Evolutionary conservation across 495 filamentous ascomycete species (phyloP).

Genomic region (Corynascus novoguineensis): DNA sequence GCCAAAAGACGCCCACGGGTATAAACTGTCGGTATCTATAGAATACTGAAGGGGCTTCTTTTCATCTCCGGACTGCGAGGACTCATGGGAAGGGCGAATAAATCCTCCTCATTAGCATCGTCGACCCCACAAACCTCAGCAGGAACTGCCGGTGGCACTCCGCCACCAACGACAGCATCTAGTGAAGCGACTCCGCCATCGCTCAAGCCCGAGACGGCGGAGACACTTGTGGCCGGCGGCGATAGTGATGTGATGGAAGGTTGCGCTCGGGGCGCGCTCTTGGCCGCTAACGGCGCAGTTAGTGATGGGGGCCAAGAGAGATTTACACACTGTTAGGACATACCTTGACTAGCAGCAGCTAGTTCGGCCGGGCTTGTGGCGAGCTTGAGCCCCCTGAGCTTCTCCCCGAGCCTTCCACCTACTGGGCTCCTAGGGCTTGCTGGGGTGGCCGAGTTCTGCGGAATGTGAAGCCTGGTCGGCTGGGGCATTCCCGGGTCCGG

Average conservation of each 20-base stretch:
- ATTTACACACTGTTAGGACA: no score
- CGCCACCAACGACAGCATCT: constrained; percentile 42
- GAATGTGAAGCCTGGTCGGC: constrained; percentile 27
- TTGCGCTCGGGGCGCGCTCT: constrained; percentile 13
- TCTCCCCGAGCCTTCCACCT: constrained; percentile 64
- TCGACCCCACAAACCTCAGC: constrained; percentile 17
- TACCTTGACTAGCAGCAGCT: constrained; percentile 43
- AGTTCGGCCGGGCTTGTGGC: constrained; percentile 63
- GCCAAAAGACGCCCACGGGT: background rate
- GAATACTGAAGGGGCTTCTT: constrained; percentile 62
- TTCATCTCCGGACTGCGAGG: constrained; percentile 73
- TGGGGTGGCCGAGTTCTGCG: constrained; percentile 26
- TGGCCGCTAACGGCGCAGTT: constrained; percentile 17
- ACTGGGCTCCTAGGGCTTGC: constrained; percentile 56
- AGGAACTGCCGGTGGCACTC: constrained; percentile 26
- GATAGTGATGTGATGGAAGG: constrained; percentile 8
- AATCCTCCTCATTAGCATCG: constrained; percentile 57
- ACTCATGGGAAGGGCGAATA: constrained; percentile 76
- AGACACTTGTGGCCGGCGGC: background rate
- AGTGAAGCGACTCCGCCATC: constrained; percentile 37
- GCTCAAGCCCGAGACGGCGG: background rate
- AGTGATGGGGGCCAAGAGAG: no score
- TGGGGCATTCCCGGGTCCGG: constrained; percentile 25
- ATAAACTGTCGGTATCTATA: constrained; percentile 21
- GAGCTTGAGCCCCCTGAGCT: constrained; percentile 67